A percentile compares a stretch with the other conserved stretches of the same genome.
Conservation (phyloP, 306 rosid genomes). For the Inga leiocalycina region DNA sequence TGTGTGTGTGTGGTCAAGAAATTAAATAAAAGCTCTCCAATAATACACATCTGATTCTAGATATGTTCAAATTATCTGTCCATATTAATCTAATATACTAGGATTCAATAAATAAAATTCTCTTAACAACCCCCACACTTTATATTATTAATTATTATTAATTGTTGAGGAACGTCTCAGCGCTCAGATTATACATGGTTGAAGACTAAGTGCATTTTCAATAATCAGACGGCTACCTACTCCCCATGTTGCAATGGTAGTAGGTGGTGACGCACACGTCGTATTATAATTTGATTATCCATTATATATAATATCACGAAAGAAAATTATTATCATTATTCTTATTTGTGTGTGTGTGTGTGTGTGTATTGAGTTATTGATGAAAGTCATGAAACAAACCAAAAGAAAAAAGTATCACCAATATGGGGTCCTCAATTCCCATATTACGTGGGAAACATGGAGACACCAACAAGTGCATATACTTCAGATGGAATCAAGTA, state of each 20-base stretch:
- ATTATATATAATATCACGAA: background rate
- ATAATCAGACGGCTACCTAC: background rate
- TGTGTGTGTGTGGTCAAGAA: background rate
- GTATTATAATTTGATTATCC: background rate
- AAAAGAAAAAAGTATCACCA: too few species aligned
- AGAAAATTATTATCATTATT: too few species aligned
- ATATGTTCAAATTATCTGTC: background rate
- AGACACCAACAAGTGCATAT: background rate
- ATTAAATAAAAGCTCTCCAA: too few species aligned
- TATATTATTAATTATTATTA: too few species aligned
- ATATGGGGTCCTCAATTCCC: too few species aligned
- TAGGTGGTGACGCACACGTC: background rate
- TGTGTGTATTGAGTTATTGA: background rate
- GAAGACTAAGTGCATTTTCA: background rate
- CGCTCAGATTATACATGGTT: background rate
- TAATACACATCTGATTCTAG: background rate
- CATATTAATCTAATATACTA: background rate
- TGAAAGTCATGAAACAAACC: background rate
- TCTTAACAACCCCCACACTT: too few species aligned
- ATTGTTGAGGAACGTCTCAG: background rate
- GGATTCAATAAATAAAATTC: background rate
- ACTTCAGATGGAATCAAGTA: background rate
- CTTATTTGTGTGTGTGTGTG: too few species aligned
- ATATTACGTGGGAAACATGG: background rate
- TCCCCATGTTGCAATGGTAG: background rate